Base-by-base conservation (phyloP, 345 rosid genomes). In the Populus davidiana region DNA sequence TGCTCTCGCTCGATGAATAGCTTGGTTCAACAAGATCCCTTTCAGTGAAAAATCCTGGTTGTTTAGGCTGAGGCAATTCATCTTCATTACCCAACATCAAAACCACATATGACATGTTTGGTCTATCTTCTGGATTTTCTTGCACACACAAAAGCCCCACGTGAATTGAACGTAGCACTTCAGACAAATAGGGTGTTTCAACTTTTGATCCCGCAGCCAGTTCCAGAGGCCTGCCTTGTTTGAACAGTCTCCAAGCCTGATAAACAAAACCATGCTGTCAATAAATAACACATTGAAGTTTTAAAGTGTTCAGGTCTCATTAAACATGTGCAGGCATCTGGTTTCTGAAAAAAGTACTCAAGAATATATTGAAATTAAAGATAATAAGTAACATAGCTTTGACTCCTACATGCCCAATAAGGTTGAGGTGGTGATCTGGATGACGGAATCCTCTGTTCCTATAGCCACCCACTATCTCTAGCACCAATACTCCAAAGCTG, bases 11-110 rank as follows among this genome's bases (percentile, higher is more conserved):
- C 1, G 75, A 72, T 21, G 66, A 38, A 39, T 21, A 59, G 5
- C 5, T 38, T 21, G 35, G 54, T 38, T 56, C 66, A 36, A 73
- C 5, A 0, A 71, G 17, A 6, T 71, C 74, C 21, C 75, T 59
- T n/a, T 36, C 67, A 21, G 44, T 73, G 31, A 54, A 73, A n/a
- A 73, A 73, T 11, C 76, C 76, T 8, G 67, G 76, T 38, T 36
- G 50, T 14, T 35, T 59, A 12, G 76, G 76, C 8, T n/a, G 50
- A 73, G 76, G 67, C 49, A 73, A 73, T 10, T 3, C 50, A n/a
- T 65, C 41, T 23, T 56, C 75, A 5, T 65, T 11, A 4, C 65
- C 65, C 33, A 54, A 52, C 75, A 72, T 72, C 16, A 5, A 47
- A 17, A 72, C 75, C 67, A 73, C 67, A 7, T 27, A 35, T 6